phyloP scores from a whole-genome alignment of 1,284 basidiomycete genomes.

The Ceratorhiza oryzae-sativae region DNA sequence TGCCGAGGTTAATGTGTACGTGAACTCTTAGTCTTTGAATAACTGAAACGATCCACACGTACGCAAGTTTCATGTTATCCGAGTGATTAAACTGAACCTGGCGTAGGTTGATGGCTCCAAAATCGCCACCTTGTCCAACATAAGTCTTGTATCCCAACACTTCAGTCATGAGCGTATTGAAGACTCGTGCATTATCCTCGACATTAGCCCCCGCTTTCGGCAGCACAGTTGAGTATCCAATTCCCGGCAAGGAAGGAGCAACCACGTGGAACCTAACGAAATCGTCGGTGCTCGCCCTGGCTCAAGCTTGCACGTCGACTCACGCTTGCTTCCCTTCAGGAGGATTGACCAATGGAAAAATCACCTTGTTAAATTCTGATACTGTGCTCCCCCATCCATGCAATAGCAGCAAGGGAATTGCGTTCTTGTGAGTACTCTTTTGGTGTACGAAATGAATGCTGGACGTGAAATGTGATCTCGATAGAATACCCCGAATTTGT shows the following conservation, averaged over 20 bases:
- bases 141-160: constrained; percentile 46
- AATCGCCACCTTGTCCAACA: constrained; percentile 46
- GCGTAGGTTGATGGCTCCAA: constrained; percentile 35
- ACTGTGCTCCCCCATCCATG: constrained; percentile 47
- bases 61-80: constrained; percentile 37
- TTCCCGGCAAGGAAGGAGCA: constrained; percentile 46
- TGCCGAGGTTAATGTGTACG: too few relatives aligned
- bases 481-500: background rate
- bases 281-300: background rate
- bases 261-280: constrained; percentile 45
- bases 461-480: constrained; percentile 37
- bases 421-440: constrained; percentile 42
- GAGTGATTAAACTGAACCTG: constrained; percentile 37
- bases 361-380: constrained; percentile 47
- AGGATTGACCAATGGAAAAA: constrained; percentile 44
- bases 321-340: constrained; percentile 44
- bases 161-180: constrained; percentile 45
- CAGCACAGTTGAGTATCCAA: constrained; percentile 45
- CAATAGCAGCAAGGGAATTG: constrained; percentile 45
- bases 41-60: background rate
- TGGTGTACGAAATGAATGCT: constrained; percentile 46
- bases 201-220: constrained; percentile 43
- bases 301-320: constrained; percentile 18
- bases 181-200: constrained; percentile 44
- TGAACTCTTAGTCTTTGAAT: background rate